Percentiles rank a stretch among this genome's conserved stretches.
phyloP scores from a whole-genome alignment of 2,329 filamentous ascomycete genomes.

The Amauroascus niger region DNA sequence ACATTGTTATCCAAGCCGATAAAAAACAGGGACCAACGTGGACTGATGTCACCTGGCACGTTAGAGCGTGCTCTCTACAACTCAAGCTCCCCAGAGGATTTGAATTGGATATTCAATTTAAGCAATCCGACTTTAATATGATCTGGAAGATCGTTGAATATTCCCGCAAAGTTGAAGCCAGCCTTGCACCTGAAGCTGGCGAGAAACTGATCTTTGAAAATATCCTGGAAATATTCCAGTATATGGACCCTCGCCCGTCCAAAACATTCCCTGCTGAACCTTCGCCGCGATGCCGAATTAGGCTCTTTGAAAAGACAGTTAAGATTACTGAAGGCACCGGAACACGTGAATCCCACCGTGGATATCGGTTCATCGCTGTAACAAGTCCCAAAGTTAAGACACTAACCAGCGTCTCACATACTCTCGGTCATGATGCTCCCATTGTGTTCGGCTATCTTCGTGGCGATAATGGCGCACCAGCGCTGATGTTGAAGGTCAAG shows the following conservation, averaged over 20 bases:
- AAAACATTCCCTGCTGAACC: constrained; percentile 67
- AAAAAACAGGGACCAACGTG: constrained; percentile 62
- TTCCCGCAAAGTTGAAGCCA: constrained; percentile 63
- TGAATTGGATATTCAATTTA: constrained; percentile 58
- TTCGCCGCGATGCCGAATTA: constrained; percentile 59
- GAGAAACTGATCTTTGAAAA: constrained; percentile 62
- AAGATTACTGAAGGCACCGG: constrained; percentile 64
- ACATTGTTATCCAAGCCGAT: constrained; percentile 61
- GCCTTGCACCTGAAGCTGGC: constrained; percentile 57
- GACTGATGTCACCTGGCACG: constrained; percentile 73
- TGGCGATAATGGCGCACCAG: constrained; percentile 59
- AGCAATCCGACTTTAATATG: constrained; percentile 65
- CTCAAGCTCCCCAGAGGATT: constrained; percentile 68
- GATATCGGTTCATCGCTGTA: constrained; percentile 67
- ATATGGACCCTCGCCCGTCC: constrained; percentile 64
- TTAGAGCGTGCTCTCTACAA: constrained; percentile 55
- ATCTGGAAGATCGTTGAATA: constrained; percentile 81
- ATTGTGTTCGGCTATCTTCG: constrained; percentile 70
- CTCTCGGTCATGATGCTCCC: constrained; percentile 54
- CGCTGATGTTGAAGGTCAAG: constrained; percentile 60
- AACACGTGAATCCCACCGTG: constrained; percentile 62
- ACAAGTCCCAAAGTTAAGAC: constrained; percentile 70
- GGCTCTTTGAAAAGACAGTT: constrained; percentile 62
- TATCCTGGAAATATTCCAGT: constrained; percentile 65
- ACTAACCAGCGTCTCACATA: constrained; percentile 64